Evolutionary conservation across 1,139 yeast species (phyloP), one percentile per base, ranked within the genome.

Genomic region (Geotrichum fermentans): DNA sequence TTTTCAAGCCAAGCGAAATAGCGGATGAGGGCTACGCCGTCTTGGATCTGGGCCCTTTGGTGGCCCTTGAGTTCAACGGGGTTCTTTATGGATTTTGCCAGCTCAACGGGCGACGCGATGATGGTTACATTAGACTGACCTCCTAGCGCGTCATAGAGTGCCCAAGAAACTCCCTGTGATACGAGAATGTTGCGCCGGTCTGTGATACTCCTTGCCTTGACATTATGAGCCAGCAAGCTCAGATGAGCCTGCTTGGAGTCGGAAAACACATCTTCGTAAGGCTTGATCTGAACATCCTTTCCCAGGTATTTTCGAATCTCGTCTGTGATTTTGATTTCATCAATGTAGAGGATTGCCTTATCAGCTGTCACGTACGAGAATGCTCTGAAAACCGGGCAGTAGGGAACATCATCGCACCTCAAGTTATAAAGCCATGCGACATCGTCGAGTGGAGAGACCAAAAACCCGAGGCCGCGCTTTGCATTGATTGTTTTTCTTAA

Each of bases 391-490:
- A 94, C 92, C 1, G 99, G 98, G 63, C 89, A 92, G 68, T 73
- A 94, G 36, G 81, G 84, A 56, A 92, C 87, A 64, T 86, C 95
- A 37, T 77, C 73, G 20, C 97, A 97, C 59, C 97, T 77, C 57
- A 92, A 72, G 62, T 92, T 92, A 62, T 89, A 77, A 50, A 89
- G 70, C 97, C 97, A 90, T 6, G 97, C 95, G 54, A 90, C 78
- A 61, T 92, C 97, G 68, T 92, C 98, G 53, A 88, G 70, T 0
- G 96, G 84, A 39, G 83, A 75, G 8, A 88, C 73, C 7, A 86
- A 77, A 55, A 87, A 64, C 1, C 71, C 73, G 28, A 61, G 57
- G 7, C 71, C 76, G 51, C 71, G 68, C 37, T 72, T 71, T 26
- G 72, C 66, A 33, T 69, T 68, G 45, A 80, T 66, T 13, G 63